Percentiles rank a stretch among this genome's conserved stretches.
These are phyloP conservation scores for Cladosporium sp. DNA, from an alignment of 2,329 filamentous ascomycete species.

Conservation along the genomic window DNA sequence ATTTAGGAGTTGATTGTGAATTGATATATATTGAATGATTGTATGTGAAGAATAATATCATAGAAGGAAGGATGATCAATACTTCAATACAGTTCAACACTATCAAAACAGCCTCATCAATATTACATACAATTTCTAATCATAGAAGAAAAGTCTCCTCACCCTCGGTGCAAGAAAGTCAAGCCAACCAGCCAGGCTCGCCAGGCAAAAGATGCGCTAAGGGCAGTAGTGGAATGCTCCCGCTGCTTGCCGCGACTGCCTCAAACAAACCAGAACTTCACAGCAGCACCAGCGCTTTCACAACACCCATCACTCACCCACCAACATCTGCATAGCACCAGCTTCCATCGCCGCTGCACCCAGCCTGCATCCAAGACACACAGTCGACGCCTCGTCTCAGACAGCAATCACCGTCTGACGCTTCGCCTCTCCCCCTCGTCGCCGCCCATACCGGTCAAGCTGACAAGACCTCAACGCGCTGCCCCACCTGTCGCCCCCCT, in stretches of 20 bases:
- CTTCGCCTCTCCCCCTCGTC: not conserved
- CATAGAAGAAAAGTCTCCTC: too few relatives aligned
- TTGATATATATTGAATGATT: not conserved
- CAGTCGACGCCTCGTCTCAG: not conserved
- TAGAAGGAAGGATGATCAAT: too few relatives aligned
- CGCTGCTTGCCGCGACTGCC: not conserved
- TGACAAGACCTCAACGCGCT: slow-evolving; percentile 14
- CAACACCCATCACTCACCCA: not conserved
- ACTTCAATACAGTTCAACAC: too few relatives aligned
- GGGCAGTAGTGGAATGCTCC: not conserved
- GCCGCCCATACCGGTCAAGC: slow-evolving; percentile 11
- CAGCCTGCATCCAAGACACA: not conserved
- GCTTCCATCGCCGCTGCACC: not conserved
- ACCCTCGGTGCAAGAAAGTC: too few relatives aligned
- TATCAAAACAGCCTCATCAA: too few relatives aligned
- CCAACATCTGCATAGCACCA: slow-evolving; percentile 4
- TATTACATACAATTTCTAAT: too few relatives aligned
- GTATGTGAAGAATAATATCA: not conserved
- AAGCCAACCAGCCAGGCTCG: too few relatives aligned
- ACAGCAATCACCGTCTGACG: slow-evolving; percentile 4
- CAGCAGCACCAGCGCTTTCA: slow-evolving; percentile 2
- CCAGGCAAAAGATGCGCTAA: not conserved
- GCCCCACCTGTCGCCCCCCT: slow-evolving; percentile 10
- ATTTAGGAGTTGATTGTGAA: not conserved
- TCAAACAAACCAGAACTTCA: not conserved